Evolutionary conservation across 148 eudicot species (phyloP).

Genomic region (Rhododendron williamsianum): DNA sequence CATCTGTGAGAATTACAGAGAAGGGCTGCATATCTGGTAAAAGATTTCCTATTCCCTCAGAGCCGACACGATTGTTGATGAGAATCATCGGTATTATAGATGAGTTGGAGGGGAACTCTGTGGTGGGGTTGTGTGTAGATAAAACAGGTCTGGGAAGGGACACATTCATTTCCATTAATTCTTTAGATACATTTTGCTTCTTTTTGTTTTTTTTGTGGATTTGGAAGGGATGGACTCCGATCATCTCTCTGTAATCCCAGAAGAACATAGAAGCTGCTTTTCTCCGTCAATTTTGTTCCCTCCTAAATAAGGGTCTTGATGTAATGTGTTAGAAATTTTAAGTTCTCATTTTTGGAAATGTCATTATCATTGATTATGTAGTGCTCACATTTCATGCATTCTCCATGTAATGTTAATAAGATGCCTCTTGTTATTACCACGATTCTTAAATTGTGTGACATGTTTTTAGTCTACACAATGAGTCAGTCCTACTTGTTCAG

Average conservation of each 20-base stretch:
- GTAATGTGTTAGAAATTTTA: neutral
- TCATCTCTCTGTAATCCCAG: conserved; percentile 35
- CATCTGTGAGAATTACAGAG: conserved; percentile 18
- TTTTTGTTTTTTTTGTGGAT: conserved; percentile 27
- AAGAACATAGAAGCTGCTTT: conserved; percentile 25
- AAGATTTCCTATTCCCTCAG: conserved; percentile 12
- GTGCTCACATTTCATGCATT: neutral
- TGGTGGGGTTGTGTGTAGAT: conserved; percentile 26
- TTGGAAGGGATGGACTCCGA: conserved; percentile 25
- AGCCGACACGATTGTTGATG: neutral
- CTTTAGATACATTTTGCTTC: conserved; percentile 41
- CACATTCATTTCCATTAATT: conserved; percentile 25
- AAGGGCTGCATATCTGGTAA: neutral
- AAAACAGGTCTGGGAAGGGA: conserved; percentile 6
- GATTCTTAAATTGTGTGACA: neutral
- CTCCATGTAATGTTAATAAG: neutral
- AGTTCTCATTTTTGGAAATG: neutral
- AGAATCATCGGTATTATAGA: conserved; percentile 4
- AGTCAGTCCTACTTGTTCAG: neutral
- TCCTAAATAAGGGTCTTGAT: conserved; percentile 19
- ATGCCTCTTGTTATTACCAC: neutral
- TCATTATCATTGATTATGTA: neutral
- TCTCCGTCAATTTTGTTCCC: conserved; percentile 10
- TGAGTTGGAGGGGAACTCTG: neutral
- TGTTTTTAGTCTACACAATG: neutral